A percentile compares a stretch with the other conserved stretches of the same genome.
Evolutionary conservation across 2,329 filamentous ascomycete genomes (phyloP).

Genomic region (Colletotrichum neosansevieriae): DNA sequence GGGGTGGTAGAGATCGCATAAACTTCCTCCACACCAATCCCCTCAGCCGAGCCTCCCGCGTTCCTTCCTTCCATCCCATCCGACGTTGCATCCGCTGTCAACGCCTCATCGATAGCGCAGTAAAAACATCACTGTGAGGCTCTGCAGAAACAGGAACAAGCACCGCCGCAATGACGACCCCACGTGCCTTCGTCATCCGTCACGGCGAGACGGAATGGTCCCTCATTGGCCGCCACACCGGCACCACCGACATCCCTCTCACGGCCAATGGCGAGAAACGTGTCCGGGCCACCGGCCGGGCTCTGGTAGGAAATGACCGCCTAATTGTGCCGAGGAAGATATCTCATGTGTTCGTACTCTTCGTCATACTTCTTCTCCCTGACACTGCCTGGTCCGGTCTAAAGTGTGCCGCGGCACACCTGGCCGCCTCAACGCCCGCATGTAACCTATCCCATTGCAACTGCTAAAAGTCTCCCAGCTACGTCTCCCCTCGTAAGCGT

Average conservation of each 20-base stretch:
- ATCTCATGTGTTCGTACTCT: slow-evolving; percentile 77
- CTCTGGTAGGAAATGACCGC: slow-evolving; percentile 85
- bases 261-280: slow-evolving; percentile 85
- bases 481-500: slow-evolving; percentile 87
- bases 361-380: background rate
- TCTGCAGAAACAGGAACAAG: too few species aligned
- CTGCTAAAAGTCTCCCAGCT: slow-evolving; percentile 58
- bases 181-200: slow-evolving; percentile 84
- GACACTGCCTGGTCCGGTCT: background rate
- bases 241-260: slow-evolving; percentile 85
- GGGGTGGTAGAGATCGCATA: slow-evolving; percentile 23
- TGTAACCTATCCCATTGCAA: background rate
- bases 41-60: background rate
- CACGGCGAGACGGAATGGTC: slow-evolving; percentile 98
- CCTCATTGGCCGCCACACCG: slow-evolving; percentile 86
- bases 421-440: too few species aligned
- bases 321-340: slow-evolving; percentile 86
- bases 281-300: slow-evolving; percentile 81
- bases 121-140: background rate
- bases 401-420: too few species aligned
- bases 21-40: slow-evolving; percentile 8
- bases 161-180: slow-evolving; percentile 55
- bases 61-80: slow-evolving; percentile 1
- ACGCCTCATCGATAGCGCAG: background rate
- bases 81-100: slow-evolving; percentile 22